Base-by-base conservation (phyloP, 75 land plant species). In the Larix kaempferi region DNA sequence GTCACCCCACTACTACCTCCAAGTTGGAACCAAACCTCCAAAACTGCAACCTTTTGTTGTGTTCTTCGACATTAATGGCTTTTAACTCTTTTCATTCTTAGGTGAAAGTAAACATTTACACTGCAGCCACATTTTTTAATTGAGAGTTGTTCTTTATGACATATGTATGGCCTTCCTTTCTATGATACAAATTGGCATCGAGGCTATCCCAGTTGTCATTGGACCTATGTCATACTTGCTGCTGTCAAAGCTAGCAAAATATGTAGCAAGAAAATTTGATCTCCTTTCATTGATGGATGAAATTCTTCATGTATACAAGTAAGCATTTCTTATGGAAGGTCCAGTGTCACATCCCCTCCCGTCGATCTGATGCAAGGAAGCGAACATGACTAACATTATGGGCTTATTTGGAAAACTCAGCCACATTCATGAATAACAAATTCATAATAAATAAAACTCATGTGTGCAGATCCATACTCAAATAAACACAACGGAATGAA, bases 231-330 rank as follows among this genome's bases (percentile, higher is more conserved):
- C 94, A 3, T 92, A 89, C 75, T 74, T 92, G 82, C 80, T 85
- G 74, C 81, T 89, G 33, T 84, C 92, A 59, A 92, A 92, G 71
- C 86, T 87, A 58, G 90, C 84, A 3, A 92, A 89, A 81, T 88
- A 86, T 73, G 94, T 88, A 39, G 87, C 84, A 56, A 87, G 86
- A 75, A 44, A 74, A 54, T 92, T 89, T 76, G 33, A 80, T 78
- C 86, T 76, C 66, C 88, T 92, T 56, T 85, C 91, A 26, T 83
- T 92, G 52, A 74, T 92, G 17, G 84, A 74, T 27, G 79, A 80
- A 35, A 81, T 92, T 63, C 82, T 92, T n/a, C 91, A 91, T 2
- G 78, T 89, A 59, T 92, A 92, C 92, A 89, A 86, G 94, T 89
- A 82, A 76, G 79, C 13, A 49, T 60, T 35, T 2, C 14, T 29